These are phyloP conservation scores for Cutaneotrichosporon cutaneum DNA, from an alignment of 1,284 basidiomycete species.

Conservation along the genomic window DNA sequence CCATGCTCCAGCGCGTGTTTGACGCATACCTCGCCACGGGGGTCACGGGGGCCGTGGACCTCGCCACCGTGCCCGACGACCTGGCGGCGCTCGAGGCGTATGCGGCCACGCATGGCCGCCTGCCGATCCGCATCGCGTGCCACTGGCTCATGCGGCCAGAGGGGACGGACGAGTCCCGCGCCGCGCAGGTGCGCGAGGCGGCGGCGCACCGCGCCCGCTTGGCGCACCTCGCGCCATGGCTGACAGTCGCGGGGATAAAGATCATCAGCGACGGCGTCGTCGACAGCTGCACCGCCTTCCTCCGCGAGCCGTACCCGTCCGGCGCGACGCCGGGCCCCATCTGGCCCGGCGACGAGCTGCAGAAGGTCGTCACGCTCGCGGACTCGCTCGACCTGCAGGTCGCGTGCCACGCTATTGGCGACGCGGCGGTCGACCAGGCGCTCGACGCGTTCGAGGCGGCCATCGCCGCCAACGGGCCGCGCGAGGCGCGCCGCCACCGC, in stretches of 20 bases:
- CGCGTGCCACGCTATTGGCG: constrained; percentile 40
- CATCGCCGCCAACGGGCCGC: constrained; percentile 25
- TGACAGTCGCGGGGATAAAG: constrained; percentile 39
- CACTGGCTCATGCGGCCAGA: constrained; percentile 33
- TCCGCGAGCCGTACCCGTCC: constrained; percentile 35
- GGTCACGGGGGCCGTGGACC: constrained; percentile 34
- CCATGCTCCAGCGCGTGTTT: constrained; percentile 26
- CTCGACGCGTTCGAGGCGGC: constrained; percentile 37
- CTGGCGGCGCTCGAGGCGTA: constrained; percentile 33
- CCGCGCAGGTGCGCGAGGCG: constrained; percentile 24
- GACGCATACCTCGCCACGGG: constrained; percentile 32
- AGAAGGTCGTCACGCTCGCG: constrained; percentile 30
- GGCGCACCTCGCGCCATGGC: constrained; percentile 19
- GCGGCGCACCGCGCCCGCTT: constrained; percentile 30
- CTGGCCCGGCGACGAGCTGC: constrained; percentile 32
- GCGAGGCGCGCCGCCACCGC: constrained; percentile 25
- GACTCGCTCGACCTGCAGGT: constrained; percentile 37
- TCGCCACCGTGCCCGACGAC: constrained; percentile 32
- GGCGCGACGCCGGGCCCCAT: constrained; percentile 33
- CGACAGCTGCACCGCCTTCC: constrained; percentile 40
- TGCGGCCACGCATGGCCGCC: constrained; percentile 12
- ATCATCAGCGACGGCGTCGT: constrained; percentile 42
- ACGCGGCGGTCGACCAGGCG: constrained; percentile 38
- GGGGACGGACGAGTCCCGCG: constrained; percentile 24
- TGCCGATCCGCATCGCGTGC: constrained; percentile 35